These are phyloP conservation scores for Stramenopiles sp. DNA, from an alignment of 352 stramenopile species.

Conservation along the genomic window DNA sequence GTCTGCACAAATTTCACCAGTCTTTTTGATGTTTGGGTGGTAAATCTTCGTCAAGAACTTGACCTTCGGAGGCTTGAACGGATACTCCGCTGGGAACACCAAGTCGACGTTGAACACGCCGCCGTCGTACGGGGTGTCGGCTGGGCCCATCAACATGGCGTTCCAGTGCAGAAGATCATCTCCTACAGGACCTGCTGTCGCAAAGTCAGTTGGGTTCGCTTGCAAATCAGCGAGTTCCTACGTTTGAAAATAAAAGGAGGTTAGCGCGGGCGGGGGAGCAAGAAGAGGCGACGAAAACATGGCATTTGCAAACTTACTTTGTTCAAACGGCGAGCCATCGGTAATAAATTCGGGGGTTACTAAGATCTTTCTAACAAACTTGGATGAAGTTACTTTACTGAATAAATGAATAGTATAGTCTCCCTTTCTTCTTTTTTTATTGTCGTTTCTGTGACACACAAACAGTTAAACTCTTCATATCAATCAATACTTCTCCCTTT, in stretches of 20 bases:
- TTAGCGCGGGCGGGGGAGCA: not conserved
- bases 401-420: no score
- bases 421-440: no score
- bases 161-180: slow-evolving; percentile 71
- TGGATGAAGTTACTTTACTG: no score
- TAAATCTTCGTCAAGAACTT: slow-evolving; percentile 84
- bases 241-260: not conserved
- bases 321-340: slow-evolving; percentile 54
- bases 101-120: slow-evolving; percentile 81
- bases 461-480: no score
- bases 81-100: slow-evolving; percentile 84
- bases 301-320: slow-evolving; percentile 30
- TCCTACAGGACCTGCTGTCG: slow-evolving; percentile 53
- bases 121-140: slow-evolving; percentile 43
- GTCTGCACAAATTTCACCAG: slow-evolving; percentile 83
- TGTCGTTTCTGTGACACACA: no score
- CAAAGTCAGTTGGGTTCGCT: slow-evolving; percentile 64
- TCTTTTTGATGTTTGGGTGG: slow-evolving; percentile 89
- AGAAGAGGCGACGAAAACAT: not conserved
- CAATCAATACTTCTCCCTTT: no score
- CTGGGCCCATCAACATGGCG: slow-evolving; percentile 53
- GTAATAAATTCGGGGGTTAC: no score
- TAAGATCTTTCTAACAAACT: no score
- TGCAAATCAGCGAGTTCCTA: slow-evolving; percentile 61
- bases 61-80: slow-evolving; percentile 75